These are phyloP conservation scores for Diaporthe batatas DNA, from an alignment of 2,329 filamentous ascomycete species.

Conservation along the genomic window DNA sequence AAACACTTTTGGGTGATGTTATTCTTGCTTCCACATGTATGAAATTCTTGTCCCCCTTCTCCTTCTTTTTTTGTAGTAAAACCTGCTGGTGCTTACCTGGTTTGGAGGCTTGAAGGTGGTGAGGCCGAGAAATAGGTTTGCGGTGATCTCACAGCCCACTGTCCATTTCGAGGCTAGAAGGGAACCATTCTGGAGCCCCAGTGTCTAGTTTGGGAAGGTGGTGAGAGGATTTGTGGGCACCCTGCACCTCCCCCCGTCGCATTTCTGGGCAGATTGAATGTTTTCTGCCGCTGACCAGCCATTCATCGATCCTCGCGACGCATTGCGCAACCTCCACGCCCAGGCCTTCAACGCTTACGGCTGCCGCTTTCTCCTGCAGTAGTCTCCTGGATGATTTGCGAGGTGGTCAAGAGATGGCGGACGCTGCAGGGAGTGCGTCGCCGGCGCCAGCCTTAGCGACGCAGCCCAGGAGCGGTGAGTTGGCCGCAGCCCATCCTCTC, in stretches of 20 bases:
- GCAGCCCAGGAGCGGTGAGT: slow-evolving; percentile 41
- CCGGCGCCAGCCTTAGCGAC: slow-evolving; percentile 42
- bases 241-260: slow-evolving; percentile 18
- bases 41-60: no score
- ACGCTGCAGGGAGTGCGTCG: slow-evolving; percentile 43
- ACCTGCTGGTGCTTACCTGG: no score
- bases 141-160: not conserved
- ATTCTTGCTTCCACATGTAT: no score
- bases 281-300: slow-evolving; percentile 37
- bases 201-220: slow-evolving; percentile 34
- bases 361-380: not conserved
- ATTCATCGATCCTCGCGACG: slow-evolving; percentile 33
- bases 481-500: not conserved
- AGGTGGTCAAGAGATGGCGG: slow-evolving; percentile 40
- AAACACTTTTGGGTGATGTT: no score
- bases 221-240: slow-evolving; percentile 35
- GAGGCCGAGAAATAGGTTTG: not conserved
- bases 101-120: no score
- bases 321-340: slow-evolving; percentile 22
- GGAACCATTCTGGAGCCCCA: not conserved
- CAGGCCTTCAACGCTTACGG: slow-evolving; percentile 2
- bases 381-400: slow-evolving; percentile 39
- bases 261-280: slow-evolving; percentile 37
- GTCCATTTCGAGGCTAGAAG: not conserved
- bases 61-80: no score